A percentile compares a stretch with the other conserved stretches of the same genome.
These are phyloP conservation scores for Penicillium sp. DNA, from an alignment of 2,329 filamentous ascomycete genomes.

Conservation along the genomic window DNA sequence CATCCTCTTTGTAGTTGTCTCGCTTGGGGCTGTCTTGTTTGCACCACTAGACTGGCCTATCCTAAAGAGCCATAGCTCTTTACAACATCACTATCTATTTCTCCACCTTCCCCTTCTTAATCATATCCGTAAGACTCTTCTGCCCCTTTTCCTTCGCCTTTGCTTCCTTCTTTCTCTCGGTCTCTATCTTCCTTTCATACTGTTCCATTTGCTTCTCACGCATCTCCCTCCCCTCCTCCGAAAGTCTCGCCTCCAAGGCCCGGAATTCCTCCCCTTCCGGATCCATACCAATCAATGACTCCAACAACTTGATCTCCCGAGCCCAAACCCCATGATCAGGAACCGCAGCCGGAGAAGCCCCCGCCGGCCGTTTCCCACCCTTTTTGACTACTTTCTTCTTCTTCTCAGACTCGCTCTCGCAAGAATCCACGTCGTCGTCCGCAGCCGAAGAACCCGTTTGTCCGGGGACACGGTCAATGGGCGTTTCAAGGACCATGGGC, in stretches of 20 bases:
- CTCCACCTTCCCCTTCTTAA: conserved; percentile 18
- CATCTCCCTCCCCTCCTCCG: conserved; percentile 70
- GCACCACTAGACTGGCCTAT: not conserved
- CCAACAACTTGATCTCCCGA: conserved; percentile 90
- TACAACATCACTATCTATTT: not conserved
- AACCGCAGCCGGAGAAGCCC: conserved; percentile 45
- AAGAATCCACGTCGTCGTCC: conserved; percentile 20
- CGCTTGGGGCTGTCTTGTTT: not conserved
- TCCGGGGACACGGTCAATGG: conserved; percentile 70
- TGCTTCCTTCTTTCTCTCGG: conserved; percentile 55
- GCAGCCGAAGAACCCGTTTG: conserved; percentile 23
- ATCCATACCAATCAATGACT: conserved; percentile 85
- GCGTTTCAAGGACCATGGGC: conserved; percentile 96
- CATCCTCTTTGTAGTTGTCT: not conserved
- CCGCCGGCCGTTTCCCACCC: conserved; percentile 26
- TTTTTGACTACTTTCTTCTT: conserved; percentile 30
- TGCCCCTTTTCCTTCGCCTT: conserved; percentile 49
- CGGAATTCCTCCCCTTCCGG: conserved; percentile 72
- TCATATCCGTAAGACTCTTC: conserved; percentile 42
- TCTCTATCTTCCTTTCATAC: conserved; percentile 72
- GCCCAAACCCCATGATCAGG: conserved; percentile 89
- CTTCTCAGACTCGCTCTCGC: conserved; percentile 26
- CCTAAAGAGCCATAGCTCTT: not conserved
- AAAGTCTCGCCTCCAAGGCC: conserved; percentile 65
- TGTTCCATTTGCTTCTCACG: conserved; percentile 76